phyloP scores from a whole-genome alignment of 805 yeast species.

The Kazachstania taianensis region DNA sequence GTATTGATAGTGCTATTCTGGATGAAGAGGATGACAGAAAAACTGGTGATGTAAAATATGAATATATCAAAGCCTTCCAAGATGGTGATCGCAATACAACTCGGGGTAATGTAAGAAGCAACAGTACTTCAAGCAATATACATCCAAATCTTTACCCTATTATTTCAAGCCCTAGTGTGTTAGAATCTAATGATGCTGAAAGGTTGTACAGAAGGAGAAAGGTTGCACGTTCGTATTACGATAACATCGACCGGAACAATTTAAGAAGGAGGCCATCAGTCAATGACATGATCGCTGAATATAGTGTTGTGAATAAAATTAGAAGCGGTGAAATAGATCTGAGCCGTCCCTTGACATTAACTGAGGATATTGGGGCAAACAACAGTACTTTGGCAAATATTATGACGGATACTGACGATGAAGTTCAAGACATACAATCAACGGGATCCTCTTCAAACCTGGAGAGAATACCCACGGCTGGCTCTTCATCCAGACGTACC shows the following conservation, averaged over 20 bases:
- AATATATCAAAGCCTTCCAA: slow-evolving; percentile 4
- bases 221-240: neutral
- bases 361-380: slow-evolving; percentile 21
- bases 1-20: slow-evolving; percentile 7
- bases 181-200: neutral
- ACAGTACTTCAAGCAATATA: neutral
- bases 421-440: slow-evolving; percentile 1
- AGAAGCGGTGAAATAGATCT: slow-evolving; percentile 26
- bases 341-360: slow-evolving; percentile 22
- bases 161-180: slow-evolving; percentile 3
- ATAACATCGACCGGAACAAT: neutral
- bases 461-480: slow-evolving; percentile 11
- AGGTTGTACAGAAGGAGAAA: neutral
- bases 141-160: slow-evolving; percentile 1
- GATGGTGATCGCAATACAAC: too few relatives aligned
- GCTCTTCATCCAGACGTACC: slow-evolving; percentile 10
- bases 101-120: slow-evolving; percentile 1
- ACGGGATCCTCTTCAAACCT: slow-evolving; percentile 5
- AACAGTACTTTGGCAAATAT: slow-evolving; percentile 10
- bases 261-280: slow-evolving; percentile 3
- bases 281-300: slow-evolving; percentile 31
- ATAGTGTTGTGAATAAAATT: slow-evolving; percentile 26
- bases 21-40: neutral
- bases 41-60: neutral
- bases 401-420: slow-evolving; percentile 2